phyloP scores from a whole-genome alignment of 257 asterid genomes.

The Scutellaria galericulata region DNA sequence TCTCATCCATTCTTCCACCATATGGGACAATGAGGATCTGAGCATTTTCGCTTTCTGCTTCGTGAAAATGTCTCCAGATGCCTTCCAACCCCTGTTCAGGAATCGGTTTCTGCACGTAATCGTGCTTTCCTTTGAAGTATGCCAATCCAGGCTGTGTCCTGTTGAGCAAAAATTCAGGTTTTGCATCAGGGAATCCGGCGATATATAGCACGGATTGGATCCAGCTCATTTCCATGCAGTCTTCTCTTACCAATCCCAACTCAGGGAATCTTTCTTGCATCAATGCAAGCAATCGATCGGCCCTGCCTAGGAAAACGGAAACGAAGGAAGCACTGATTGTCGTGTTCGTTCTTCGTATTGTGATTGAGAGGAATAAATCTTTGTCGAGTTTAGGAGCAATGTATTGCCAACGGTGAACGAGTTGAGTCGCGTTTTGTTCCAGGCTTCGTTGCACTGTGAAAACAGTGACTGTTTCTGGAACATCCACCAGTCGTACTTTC shows the following conservation, averaged over 20 bases:
- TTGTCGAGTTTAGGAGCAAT: neutral
- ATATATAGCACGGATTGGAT: slow-evolving; percentile 1
- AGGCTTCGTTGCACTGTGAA: neutral
- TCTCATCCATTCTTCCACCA: slow-evolving; percentile 39
- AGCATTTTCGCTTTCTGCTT: neutral
- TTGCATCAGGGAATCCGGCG: neutral
- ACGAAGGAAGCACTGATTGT: slow-evolving; percentile 11
- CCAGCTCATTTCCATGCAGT: slow-evolving; percentile 28
- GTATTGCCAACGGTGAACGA: slow-evolving; percentile 23
- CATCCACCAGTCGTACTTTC: slow-evolving; percentile 18
- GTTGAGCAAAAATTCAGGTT: neutral
- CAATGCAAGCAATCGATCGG: slow-evolving; percentile 8
- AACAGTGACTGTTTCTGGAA: slow-evolving; percentile 21
- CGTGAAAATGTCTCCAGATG: slow-evolving; percentile 7
- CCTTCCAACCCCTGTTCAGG: slow-evolving; percentile 20
- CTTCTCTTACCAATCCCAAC: slow-evolving; percentile 30
- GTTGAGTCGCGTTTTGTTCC: slow-evolving; percentile 20
- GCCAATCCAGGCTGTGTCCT: neutral
- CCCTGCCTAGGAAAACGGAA: slow-evolving; percentile 29
- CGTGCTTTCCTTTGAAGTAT: slow-evolving; percentile 13
- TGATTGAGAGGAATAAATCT: neutral
- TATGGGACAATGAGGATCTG: slow-evolving; percentile 1
- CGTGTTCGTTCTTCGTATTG: neutral
- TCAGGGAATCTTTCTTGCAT: slow-evolving; percentile 35
- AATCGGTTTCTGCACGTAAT: slow-evolving; percentile 30